Conservation (phyloP, 257 asterid genomes). For the Solanum okadae region DNA sequence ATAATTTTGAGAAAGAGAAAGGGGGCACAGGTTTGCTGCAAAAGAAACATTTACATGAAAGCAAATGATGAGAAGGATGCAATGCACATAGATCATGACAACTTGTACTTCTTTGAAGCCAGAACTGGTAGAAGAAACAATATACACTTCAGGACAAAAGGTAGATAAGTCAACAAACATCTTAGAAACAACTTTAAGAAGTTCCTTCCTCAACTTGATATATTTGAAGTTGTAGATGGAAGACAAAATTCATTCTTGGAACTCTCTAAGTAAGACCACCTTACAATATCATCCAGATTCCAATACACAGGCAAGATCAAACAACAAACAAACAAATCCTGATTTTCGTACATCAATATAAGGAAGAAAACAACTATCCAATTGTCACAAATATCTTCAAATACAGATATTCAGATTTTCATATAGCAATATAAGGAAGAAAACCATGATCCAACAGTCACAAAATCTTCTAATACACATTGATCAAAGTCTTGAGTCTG, state of each 20-base stretch:
- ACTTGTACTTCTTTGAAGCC: background rate
- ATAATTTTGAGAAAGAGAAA: background rate
- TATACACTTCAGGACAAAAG: background rate
- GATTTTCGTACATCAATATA: background rate
- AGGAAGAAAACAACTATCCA: background rate
- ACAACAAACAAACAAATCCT: background rate
- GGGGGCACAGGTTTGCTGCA: background rate
- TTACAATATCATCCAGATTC: background rate
- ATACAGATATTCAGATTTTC: background rate
- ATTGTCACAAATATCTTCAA: background rate
- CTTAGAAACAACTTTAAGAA: background rate
- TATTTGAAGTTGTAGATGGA: background rate
- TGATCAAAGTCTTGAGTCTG: background rate
- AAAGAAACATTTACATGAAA: background rate
- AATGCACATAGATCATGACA: background rate
- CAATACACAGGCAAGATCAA: background rate
- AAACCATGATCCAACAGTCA: background rate
- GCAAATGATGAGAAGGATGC: background rate
- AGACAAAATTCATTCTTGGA: background rate
- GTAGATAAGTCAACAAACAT: background rate
- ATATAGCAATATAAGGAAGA: background rate
- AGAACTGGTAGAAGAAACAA: background rate
- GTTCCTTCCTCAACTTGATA: background rate
- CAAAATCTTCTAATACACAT: background rate
- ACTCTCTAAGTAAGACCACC: background rate